Evolutionary conservation across 2,329 filamentous ascomycete species (phyloP), one percentile per base, ranked within the genome.

Genomic region (Aspergillus aculeatinus): DNA sequence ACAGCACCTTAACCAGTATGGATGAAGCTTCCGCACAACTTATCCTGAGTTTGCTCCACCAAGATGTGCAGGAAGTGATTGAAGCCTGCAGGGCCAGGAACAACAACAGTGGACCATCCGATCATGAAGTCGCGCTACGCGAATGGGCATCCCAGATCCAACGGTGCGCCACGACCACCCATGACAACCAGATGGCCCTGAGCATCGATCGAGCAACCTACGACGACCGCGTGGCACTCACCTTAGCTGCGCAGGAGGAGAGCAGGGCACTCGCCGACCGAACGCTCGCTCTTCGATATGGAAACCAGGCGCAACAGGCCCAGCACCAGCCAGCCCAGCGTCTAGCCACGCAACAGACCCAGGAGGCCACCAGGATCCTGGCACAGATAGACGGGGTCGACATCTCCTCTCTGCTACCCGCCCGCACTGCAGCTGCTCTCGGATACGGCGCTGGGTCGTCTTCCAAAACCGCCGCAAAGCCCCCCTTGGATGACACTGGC

Each of bases 161-260:
- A 14, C 47, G 50, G 19, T 58, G 52, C n/a, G 31, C 19, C 11
- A 47, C 21, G 7, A 35, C 23, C 6, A 11, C 42, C 10, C 33
- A 52, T 5, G 58, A 57, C 11, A 52, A 54, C 4, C 54, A 44
- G 25, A 51, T 64, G 50, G 55, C 55, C 3, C 31, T 53, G 9
- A 61, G 55, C 44, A 51, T 57, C 3, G 33, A 55, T 5, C 51
- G 39, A 51, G 55, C 55, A 3, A 48, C 55, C 10, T 47, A 25
- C 5, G 39, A 62, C n/a, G 61, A 65, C 39, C 52, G 55, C 1
- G 51, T 57, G 14, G 48, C 61, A 27, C 12, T 65, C 10, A 51
- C 49, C 3, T 42, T 52, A 23, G 59, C 52, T 27, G 48, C n/a
- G 0, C 47, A 59, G 25, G 59, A 63, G 49, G 62, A 62, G 11